Evolutionary conservation across 2,329 filamentous ascomycete genomes (phyloP).

Genomic region (Ceratocystis lukuohia): DNA sequence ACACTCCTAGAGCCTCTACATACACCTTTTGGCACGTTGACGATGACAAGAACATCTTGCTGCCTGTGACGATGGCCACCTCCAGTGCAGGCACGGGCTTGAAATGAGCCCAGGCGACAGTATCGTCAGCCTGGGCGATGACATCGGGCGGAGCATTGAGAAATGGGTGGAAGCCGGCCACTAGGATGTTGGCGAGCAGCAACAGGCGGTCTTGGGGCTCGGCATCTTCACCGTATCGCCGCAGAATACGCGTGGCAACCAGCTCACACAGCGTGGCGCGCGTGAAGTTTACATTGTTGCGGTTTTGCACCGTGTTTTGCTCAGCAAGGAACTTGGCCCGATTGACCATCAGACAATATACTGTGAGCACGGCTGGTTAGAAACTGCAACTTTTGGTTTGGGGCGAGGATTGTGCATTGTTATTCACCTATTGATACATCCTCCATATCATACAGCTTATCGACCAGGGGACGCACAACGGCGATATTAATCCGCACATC

Average conservation of each 20-base stretch:
- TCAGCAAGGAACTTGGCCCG: slow-evolving; percentile 66
- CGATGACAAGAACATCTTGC: slow-evolving; percentile 63
- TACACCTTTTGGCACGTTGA: slow-evolving; percentile 66
- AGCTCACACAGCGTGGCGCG: slow-evolving; percentile 68
- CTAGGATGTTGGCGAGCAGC: slow-evolving; percentile 62
- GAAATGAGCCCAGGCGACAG: slow-evolving; percentile 35
- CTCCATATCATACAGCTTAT: slow-evolving; percentile 64
- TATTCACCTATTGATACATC: slow-evolving; percentile 52
- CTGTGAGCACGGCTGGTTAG: slow-evolving; percentile 25
- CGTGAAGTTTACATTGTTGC: slow-evolving; percentile 69
- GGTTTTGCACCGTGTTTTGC: slow-evolving; percentile 59
- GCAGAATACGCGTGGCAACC: slow-evolving; percentile 62
- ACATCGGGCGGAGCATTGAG: slow-evolving; percentile 64
- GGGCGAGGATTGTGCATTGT: no score
- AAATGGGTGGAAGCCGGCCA: slow-evolving; percentile 74
- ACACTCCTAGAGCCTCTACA: slow-evolving; percentile 20
- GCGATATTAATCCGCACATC: slow-evolving; percentile 71
- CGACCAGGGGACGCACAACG: slow-evolving; percentile 68
- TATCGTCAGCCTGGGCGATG: slow-evolving; percentile 38
- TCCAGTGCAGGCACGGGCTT: slow-evolving; percentile 64
- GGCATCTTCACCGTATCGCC: slow-evolving; percentile 67
- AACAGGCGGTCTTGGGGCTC: slow-evolving; percentile 57
- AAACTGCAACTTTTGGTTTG: not conserved
- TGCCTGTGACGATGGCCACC: slow-evolving; percentile 70
- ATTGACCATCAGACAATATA: slow-evolving; percentile 76